A percentile compares a stretch with the other conserved stretches of the same genome.
These are phyloP conservation scores for Hanseniaspora uvarum DNA, from an alignment of 1,139 yeast genomes.

Conservation along the genomic window DNA sequence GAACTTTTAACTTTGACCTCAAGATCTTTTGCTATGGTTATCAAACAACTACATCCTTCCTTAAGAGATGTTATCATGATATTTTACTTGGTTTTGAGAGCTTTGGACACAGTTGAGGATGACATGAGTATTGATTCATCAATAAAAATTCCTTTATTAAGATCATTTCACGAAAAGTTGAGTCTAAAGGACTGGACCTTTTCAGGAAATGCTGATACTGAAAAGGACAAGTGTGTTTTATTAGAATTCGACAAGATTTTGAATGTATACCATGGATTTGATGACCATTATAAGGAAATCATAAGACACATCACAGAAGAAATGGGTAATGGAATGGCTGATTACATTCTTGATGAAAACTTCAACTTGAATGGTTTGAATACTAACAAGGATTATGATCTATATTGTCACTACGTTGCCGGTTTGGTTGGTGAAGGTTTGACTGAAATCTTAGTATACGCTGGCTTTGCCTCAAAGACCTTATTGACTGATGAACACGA, in stretches of 20 bases:
- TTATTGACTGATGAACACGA: slow-evolving; percentile 42
- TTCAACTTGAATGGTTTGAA: slow-evolving; percentile 71
- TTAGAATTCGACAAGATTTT: slow-evolving; percentile 63
- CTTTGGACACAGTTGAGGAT: slow-evolving; percentile 92
- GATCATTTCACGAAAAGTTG: slow-evolving; percentile 56
- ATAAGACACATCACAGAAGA: slow-evolving; percentile 63
- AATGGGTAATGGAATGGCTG: slow-evolving; percentile 99
- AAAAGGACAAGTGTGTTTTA: slow-evolving; percentile 70
- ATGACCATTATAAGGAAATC: slow-evolving; percentile 67
- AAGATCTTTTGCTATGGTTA: slow-evolving; percentile 86
- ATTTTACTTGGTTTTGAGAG: slow-evolving; percentile 77
- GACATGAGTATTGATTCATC: slow-evolving; percentile 77
- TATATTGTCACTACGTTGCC: slow-evolving; percentile 94
- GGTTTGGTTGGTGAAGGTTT: slow-evolving; percentile 96
- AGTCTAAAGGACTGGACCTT: slow-evolving; percentile 68
- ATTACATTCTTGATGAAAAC: slow-evolving; percentile 67
- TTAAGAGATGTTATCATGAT: slow-evolving; percentile 70
- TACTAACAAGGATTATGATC: slow-evolving; percentile 71
- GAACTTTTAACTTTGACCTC: slow-evolving; percentile 61
- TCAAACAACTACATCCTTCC: slow-evolving; percentile 83
- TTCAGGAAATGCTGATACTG: slow-evolving; percentile 60
- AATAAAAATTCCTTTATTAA: slow-evolving; percentile 62
- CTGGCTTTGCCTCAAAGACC: slow-evolving; percentile 49
- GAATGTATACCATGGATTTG: slow-evolving; percentile 59
- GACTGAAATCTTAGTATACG: slow-evolving; percentile 66